These are phyloP conservation scores for Chalciporus sp. DNA, from an alignment of 1,284 basidiomycete genomes.

Conservation along the genomic window DNA sequence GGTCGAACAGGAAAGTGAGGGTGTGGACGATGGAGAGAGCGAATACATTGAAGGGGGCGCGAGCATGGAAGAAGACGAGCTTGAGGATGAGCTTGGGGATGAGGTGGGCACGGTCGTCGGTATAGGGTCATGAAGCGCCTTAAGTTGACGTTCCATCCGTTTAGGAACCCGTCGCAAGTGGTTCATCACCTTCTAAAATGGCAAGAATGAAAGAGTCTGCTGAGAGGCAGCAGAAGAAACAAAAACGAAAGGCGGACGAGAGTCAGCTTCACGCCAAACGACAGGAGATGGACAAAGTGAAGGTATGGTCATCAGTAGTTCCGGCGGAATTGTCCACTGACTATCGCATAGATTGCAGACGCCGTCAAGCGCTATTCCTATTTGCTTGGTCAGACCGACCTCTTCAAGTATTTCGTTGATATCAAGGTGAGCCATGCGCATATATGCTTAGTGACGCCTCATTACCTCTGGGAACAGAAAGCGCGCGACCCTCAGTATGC, in stretches of 20 bases:
- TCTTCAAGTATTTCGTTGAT: conserved; percentile 96
- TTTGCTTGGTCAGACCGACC: conserved; percentile 91
- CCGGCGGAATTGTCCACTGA: conserved; percentile 1
- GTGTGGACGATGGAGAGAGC: conserved; percentile 63
- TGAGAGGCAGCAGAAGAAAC: conserved; percentile 55
- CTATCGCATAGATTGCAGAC: conserved; percentile 70
- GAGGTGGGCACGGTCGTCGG: conserved; percentile 32
- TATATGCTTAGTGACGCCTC: background rate
- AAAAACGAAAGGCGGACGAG: conserved; percentile 70
- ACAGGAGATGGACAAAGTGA: conserved; percentile 82
- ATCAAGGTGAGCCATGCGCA: conserved; percentile 67
- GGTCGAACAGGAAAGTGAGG: conserved; percentile 62
- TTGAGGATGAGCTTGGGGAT: conserved; percentile 60
- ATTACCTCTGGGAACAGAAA: conserved; percentile 49
- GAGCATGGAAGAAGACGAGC: conserved; percentile 60
- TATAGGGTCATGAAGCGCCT: conserved; percentile 8
- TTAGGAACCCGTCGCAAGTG: conserved; percentile 29
- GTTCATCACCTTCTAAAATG: conserved; percentile 43
- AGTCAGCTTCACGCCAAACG: conserved; percentile 66
- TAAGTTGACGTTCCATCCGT: conserved; percentile 12
- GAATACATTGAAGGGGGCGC: conserved; percentile 57
- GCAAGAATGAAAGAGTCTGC: conserved; percentile 41
- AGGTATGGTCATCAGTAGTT: conserved; percentile 45
- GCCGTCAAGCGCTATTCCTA: conserved; percentile 95
- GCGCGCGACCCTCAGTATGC: conserved; percentile 95